Evolutionary conservation across 2,329 filamentous ascomycete genomes (phyloP).

Genomic region (Claviceps purpurea): DNA sequence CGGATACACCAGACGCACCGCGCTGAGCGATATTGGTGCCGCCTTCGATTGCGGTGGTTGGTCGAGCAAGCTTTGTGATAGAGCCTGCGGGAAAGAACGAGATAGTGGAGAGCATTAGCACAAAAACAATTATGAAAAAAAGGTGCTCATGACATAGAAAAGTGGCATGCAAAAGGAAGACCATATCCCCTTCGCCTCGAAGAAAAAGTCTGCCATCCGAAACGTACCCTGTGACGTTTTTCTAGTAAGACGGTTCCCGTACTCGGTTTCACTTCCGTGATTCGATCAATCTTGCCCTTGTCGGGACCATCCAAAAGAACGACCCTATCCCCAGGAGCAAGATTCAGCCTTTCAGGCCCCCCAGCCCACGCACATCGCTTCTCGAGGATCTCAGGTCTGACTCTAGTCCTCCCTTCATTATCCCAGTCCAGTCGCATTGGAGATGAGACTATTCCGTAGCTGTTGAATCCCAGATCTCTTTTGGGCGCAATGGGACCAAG

Average conservation of each 20-base stretch:
- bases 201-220: background rate
- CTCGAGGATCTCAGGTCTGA: conserved; percentile 22
- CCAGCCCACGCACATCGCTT: conserved; percentile 43
- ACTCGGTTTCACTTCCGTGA: conserved; percentile 42
- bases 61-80: conserved; percentile 18
- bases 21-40: conserved; percentile 48
- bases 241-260: conserved; percentile 46
- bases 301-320: conserved; percentile 67
- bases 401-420: conserved; percentile 16
- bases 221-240: conserved; percentile 49
- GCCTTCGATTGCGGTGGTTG: conserved; percentile 16
- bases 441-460: conserved; percentile 42
- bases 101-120: background rate
- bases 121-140: background rate
- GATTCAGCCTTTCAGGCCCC: conserved; percentile 41
- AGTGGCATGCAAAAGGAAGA: background rate
- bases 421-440: conserved; percentile 23
- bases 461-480: conserved; percentile 51
- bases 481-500: conserved; percentile 67
- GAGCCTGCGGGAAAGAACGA: conserved; percentile 11
- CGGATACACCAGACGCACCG: conserved; percentile 71
- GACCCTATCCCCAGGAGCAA: conserved; percentile 63
- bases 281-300: conserved; percentile 70
- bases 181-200: too few relatives aligned
- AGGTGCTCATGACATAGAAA: background rate